phyloP scores from a whole-genome alignment of 2,329 filamentous ascomycete genomes.

The Pseudogymnoascus sp. region DNA sequence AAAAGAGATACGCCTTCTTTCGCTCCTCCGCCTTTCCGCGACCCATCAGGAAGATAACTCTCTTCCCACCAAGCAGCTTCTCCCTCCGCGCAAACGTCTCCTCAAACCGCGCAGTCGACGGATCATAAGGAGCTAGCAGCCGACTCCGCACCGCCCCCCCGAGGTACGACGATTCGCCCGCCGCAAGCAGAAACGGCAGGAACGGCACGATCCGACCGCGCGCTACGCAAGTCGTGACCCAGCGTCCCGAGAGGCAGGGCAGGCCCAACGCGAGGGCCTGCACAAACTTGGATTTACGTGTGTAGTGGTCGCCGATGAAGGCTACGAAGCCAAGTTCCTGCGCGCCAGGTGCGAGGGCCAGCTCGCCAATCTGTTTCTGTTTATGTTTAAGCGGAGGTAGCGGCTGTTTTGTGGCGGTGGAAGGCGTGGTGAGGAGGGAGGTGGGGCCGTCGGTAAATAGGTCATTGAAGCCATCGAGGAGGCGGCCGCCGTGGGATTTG shows the following conservation, averaged over 20 bases:
- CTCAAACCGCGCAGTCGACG: slow-evolving; percentile 46
- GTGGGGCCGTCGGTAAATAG: slow-evolving; percentile 53
- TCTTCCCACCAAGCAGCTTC: slow-evolving; percentile 55
- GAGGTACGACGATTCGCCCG: slow-evolving; percentile 71
- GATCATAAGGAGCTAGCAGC: slow-evolving; percentile 54
- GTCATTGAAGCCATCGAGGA: slow-evolving; percentile 75
- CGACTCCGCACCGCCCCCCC: slow-evolving; percentile 72
- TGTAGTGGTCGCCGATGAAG: slow-evolving; percentile 78
- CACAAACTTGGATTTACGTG: slow-evolving; percentile 84
- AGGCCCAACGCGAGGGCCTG: slow-evolving; percentile 86
- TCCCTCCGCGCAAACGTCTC: slow-evolving; percentile 53
- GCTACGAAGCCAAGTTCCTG: slow-evolving; percentile 67
- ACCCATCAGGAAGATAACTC: slow-evolving; percentile 65
- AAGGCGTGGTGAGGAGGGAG: slow-evolving; percentile 22
- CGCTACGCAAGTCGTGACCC: slow-evolving; percentile 67
- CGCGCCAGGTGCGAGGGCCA: slow-evolving; percentile 44
- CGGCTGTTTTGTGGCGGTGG: slow-evolving; percentile 12
- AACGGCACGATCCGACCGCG: slow-evolving; percentile 61
- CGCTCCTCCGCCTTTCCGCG: slow-evolving; percentile 55
- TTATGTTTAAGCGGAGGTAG: slow-evolving; percentile 12
- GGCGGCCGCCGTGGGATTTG: slow-evolving; percentile 59
- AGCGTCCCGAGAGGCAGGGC: slow-evolving; percentile 75
- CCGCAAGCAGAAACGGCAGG: slow-evolving; percentile 75
- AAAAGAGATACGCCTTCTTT: slow-evolving; percentile 68
- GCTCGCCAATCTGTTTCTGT: background rate